Evolutionary conservation across 164 flowering plant species (phyloP), one percentile per base, ranked within the genome.

Genomic region (Cinnamomum micranthum): DNA sequence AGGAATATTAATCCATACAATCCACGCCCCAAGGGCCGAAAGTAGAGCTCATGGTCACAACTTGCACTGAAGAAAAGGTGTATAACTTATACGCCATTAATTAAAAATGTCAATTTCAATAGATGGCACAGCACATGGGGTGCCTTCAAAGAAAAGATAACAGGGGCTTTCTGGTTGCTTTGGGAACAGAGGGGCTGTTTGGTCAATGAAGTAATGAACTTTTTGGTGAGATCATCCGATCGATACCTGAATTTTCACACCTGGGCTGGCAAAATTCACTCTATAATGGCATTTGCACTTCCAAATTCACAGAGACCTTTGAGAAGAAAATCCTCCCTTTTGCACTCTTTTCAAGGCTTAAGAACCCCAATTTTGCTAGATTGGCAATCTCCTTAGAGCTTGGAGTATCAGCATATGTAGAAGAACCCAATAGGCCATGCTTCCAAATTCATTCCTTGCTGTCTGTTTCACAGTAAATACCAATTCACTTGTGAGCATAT

Each of bases 351-450:
- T 28, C 35, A 28, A 2, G 41, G 19, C 47, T 15, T 6, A 28
- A 27, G 50, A 27, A 66, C n/a, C 69, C 7, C 67, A 4, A 15
- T 31, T 66, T 66, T 66, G 47, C 47, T 66, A 28, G 69, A 28
- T 2, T 4, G 35, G 41, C 23, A 22, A 31, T 19, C 69, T 66
- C 31, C 41, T 5, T 73, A 86, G 74, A 72, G 84, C 80, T 82
- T 84, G 86, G 73, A 86, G 75, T 25, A 76, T 82, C 88, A 89
- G 74, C 86, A 90, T 73, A 79, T 69, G 78, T 70, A 85, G 81
- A 74, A 85, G 82, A 80, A 82, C 80, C 86, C 87, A 86, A 79
- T 82, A 84, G 70, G 85, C 74, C 81, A 86, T 74, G 87, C 89
- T 88, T 82, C 79, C 81, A 76, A 77, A 71, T 76, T 82, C 87